Evolutionary conservation across 2,329 filamentous ascomycete genomes (phyloP), one percentile per base, ranked within the genome.

Genomic region (Clonostachys solani): DNA sequence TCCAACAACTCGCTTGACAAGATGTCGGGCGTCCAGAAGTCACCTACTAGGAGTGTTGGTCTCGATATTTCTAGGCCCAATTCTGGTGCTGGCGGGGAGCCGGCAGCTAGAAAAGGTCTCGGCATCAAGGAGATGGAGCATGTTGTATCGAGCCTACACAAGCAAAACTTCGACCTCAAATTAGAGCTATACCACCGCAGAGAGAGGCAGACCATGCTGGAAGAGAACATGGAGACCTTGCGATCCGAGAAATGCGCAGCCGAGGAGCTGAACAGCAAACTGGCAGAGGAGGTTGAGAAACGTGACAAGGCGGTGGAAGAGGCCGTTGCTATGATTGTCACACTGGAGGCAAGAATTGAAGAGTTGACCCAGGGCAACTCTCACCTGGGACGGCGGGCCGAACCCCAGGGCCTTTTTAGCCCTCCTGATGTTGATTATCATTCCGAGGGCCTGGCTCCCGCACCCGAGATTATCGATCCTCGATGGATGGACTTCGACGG

Each of bases 91-190:
- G 68, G 60, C 8, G 49, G 54, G 7, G 74, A 78, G 9, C 47
- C 59, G 9, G 52, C 61, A 12, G 74, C 69, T 54, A 75, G 74
- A 52, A 81, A 75, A 52, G 74, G 74, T 5, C 71, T 86, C 63
- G 83, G 84, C 3, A 67, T 82, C 7, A 84, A 85, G 58, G 84
- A 87, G 55, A 83, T 86, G 70, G 84, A 89, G 61, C 73, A 82
- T 67, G 80, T 83, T 46, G 67, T 89, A 45, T 86, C 85, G 5
- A 83, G 73, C 2, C 66, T 89, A 18, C 82, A 85, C 61, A 90
- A 90, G 60, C 81, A 88, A 64, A 90, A 89, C 57, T 90, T 89
- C 54, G 85, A 88, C 54, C 72, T 90, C 40, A 89, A 90, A 62
- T 71, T 89, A 33, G 85, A 89, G 59, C 64, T 90, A 1, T 87